Evolutionary conservation across 306 rosid species (phyloP).

Genomic region (Sechiopsis laciniata): DNA sequence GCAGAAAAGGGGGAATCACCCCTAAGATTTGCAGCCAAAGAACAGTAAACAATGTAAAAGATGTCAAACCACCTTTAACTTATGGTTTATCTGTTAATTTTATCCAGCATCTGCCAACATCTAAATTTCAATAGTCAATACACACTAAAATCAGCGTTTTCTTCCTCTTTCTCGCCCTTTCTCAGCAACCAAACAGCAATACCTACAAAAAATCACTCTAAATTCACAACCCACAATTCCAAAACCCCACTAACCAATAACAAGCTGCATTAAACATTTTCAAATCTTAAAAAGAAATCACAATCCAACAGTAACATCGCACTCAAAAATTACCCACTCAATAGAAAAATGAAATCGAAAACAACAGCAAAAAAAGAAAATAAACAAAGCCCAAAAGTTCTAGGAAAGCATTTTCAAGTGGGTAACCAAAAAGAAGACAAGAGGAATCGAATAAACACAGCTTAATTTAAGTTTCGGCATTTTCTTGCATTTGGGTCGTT

Average conservation of each 20-base stretch:
- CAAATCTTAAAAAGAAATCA: neutral
- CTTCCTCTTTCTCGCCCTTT: conserved; percentile 8
- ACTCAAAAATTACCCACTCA: conserved; percentile 12
- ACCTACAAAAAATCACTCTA: neutral
- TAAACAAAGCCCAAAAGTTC: neutral
- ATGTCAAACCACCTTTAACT: neutral
- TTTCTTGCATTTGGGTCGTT: conserved; percentile 12
- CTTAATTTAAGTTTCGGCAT: neutral
- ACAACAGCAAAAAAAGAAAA: neutral
- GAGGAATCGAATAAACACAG: neutral
- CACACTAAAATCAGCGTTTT: neutral
- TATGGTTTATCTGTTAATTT: neutral
- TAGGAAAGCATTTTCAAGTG: neutral
- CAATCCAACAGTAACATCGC: conserved; percentile 11
- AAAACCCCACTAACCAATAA: neutral
- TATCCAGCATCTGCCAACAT: too few species aligned
- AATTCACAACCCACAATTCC: conserved; percentile 2
- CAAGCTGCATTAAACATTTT: neutral
- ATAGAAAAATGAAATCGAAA: conserved; percentile 7
- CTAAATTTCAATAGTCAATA: neutral
- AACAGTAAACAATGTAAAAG: neutral
- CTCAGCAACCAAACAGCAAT: conserved; percentile 3
- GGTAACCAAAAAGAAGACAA: neutral
- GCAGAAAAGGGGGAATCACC: too few species aligned
- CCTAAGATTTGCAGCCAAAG: neutral